Evolutionary conservation across 306 rosid species (phyloP), one percentile per base, ranked within the genome.

Genomic region (Mimosa pudica): DNA sequence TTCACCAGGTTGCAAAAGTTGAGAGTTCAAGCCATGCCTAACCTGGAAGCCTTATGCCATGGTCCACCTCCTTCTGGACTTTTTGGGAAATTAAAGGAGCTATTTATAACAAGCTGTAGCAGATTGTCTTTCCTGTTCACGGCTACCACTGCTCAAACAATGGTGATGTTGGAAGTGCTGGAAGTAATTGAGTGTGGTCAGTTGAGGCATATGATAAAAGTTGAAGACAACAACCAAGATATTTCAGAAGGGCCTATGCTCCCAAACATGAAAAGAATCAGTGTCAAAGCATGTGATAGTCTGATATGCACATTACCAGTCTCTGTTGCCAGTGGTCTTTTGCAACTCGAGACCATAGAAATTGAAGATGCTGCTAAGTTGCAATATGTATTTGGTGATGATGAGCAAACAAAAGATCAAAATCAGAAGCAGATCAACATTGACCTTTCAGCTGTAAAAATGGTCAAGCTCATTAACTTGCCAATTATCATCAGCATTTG

Each of bases 41-140:
- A 0, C n/a, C 20, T 74, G 41, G 24, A 41, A 58, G 57, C 7
- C 9, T 58, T 74, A 2, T 58, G 68, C 13, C 42, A 0, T 10
- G 78, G 78, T 58, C 77, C 4, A 12, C 36, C 70, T 58, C 69
- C 69, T 44, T 16, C 7, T 41, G 12, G 57, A 42, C 14, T 74
- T 20, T 60, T 74, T 3, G 57, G 24, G 69, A 74, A 58, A 2
- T 12, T 74, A 58, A n/a, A 74, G 24, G 55, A 74, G 52, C 41
- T 74, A 32, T 8, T 12, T 3, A 13, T 74, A 20, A 1, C 0
- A 3, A 0, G 20, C 0, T 74, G 78, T 13, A 12, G 11, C 7
- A 13, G 13, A 38, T 32, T 74, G 41, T 45, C 38, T 6, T 73
- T n/a, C 9, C 13, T 71, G 30, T 72, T 72, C 64, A 33, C 76